Evolutionary conservation across 2,329 filamentous ascomycete genomes (phyloP), one percentile per base, ranked within the genome.

Genomic region (Aspergillus arachidicola): DNA sequence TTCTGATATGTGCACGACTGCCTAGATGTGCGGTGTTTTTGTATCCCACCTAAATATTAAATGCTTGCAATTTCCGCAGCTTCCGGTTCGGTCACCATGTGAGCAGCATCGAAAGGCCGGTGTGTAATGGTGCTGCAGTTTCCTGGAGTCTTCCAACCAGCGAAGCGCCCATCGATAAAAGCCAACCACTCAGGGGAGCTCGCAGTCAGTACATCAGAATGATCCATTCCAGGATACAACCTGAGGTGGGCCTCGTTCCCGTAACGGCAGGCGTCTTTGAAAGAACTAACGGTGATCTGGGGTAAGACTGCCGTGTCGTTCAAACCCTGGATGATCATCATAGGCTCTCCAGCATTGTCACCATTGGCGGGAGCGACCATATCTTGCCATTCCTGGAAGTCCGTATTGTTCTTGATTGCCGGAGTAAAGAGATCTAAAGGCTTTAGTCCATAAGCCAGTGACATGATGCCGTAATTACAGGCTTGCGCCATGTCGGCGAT

Each of bases 321-420:
- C 26, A 55, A 36, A 3, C 60, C 60, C 28, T 62, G 60, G n/a
- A 62, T 12, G 36, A 62, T 36, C 55, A 62, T 36, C 19, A 62
- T 57, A 12, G 55, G 54, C 43, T 54, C 26, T 14, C 12, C 12
- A 4, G 55, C 56, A 23, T 46, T 62, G 21, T 23, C 28, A 14
- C 60, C 60, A 19, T 38, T 58, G 16, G 60, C 60, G 9, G 60
- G 54, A 10, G 54, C 55, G 32, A 43, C 34, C 56, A 50, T 46
- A 10, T 62, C 36, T 38, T 62, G 60, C 54, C 55, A 62, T 19
- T 50, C 16, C 41, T 45, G 28, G 26, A 62, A 34, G 11, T 58
- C 23, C 10, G 41, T 28, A 38, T 50, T 58, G 30, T 62, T 21
- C 21, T 36, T 23, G 12, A 58, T 30, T 30, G 55, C 56, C 11